Percentiles rank a stretch among this genome's conserved stretches.
Evolutionary conservation across 305 asterid species (phyloP).

Genomic region (Solanum hybrid): DNA sequence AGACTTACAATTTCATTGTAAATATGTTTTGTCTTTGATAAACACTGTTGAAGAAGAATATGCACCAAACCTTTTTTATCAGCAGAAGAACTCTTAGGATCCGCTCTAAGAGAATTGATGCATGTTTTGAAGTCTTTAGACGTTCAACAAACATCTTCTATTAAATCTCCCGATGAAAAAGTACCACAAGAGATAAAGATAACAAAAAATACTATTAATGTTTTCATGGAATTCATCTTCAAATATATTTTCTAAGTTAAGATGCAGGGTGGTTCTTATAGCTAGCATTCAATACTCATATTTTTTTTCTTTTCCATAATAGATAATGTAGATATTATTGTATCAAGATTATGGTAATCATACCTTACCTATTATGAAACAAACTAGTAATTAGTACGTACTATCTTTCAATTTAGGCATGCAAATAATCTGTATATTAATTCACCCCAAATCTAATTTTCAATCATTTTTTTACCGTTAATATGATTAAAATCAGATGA

Average conservation of each 20-base stretch:
- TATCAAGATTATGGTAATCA: neutral
- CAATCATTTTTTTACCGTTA: neutral
- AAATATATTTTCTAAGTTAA: neutral
- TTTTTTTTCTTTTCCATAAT: neutral
- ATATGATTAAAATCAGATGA: neutral
- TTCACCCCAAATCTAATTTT: neutral
- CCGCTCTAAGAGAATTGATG: neutral
- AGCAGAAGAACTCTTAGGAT: neutral
- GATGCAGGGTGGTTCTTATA: neutral
- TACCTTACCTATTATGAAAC: neutral
- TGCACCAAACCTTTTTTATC: neutral
- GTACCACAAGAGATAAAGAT: neutral
- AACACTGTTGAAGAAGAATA: neutral
- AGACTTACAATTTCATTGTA: neutral
- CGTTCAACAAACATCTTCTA: neutral
- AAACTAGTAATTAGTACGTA: neutral
- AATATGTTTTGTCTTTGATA: neutral
- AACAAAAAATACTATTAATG: neutral
- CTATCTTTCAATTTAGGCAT: neutral
- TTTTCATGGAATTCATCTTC: neutral
- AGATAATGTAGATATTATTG: neutral
- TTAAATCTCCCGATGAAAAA: neutral
- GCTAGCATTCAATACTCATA: neutral
- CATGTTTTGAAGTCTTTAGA: neutral
- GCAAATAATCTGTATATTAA: neutral